These are phyloP conservation scores for Alternaria tenuissima DNA, from an alignment of 2,329 filamentous ascomycete species.

Conservation along the genomic window DNA sequence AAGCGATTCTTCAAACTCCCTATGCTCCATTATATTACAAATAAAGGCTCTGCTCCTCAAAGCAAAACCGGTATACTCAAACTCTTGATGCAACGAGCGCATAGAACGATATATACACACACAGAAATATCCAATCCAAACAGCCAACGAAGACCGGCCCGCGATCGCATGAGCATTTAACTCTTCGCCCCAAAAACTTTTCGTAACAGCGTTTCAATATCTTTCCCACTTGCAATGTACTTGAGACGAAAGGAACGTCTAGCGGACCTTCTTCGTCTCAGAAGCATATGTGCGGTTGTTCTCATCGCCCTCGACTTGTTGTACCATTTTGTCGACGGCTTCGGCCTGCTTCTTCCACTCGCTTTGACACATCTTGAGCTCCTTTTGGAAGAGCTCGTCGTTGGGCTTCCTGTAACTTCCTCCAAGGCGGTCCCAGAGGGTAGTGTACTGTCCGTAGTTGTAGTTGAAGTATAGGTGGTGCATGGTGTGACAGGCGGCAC, in stretches of 20 bases:
- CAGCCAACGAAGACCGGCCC: slow-evolving; percentile 9
- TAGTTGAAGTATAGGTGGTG: slow-evolving; percentile 77
- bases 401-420: slow-evolving; percentile 89
- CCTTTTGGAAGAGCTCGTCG: slow-evolving; percentile 81
- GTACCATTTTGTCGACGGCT: slow-evolving; percentile 78
- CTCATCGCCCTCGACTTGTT: slow-evolving; percentile 71
- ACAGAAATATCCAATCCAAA: not conserved
- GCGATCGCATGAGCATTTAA: slow-evolving; percentile 6
- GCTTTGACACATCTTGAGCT: slow-evolving; percentile 82
- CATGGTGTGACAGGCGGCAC: slow-evolving; percentile 89
- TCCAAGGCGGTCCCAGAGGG: slow-evolving; percentile 86
- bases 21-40: slow-evolving; percentile 14
- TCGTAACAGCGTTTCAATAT: slow-evolving; percentile 17
- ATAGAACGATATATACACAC: slow-evolving; percentile 19
- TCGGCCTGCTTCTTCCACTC: slow-evolving; percentile 81
- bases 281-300: slow-evolving; percentile 57
- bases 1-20: slow-evolving; percentile 1
- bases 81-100: slow-evolving; percentile 14
- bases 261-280: slow-evolving; percentile 50
- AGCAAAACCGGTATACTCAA: slow-evolving; percentile 7
- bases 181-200: not conserved
- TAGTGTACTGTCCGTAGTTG: slow-evolving; percentile 96
- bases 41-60: not conserved
- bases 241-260: not conserved
- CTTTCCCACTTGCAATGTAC: not conserved